Evolutionary conservation across 2,329 filamentous ascomycete genomes (phyloP).

Genomic region (Cryphonectria radicalis): DNA sequence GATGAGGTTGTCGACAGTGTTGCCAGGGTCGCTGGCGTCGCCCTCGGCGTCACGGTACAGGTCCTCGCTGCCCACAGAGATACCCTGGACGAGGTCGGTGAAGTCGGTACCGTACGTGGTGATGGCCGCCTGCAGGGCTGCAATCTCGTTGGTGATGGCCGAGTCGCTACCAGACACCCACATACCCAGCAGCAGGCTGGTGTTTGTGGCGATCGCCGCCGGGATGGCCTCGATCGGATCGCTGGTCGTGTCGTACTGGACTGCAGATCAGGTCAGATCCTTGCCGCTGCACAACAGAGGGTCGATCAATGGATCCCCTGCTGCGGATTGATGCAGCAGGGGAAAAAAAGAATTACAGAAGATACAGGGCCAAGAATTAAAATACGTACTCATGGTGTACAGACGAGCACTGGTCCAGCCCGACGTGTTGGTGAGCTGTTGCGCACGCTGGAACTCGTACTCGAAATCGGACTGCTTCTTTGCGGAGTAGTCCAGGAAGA

Average conservation of each 20-base stretch:
- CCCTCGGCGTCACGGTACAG: constrained; percentile 68
- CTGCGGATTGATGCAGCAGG: background rate
- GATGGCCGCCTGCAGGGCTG: constrained; percentile 61
- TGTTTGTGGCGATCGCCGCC: constrained; percentile 65
- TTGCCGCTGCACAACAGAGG: background rate
- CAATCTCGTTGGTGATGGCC: constrained; percentile 64
- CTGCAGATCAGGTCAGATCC: constrained; percentile 29
- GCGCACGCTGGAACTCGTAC: constrained; percentile 69
- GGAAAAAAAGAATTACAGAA: background rate
- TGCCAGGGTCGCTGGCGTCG: constrained; percentile 54
- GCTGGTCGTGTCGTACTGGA: constrained; percentile 66
- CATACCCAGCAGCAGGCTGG: constrained; percentile 64
- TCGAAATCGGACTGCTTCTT: constrained; percentile 70
- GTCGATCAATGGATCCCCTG: background rate
- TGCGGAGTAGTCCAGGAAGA: constrained; percentile 61
- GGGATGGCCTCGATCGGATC: constrained; percentile 83
- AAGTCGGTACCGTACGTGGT: constrained; percentile 53
- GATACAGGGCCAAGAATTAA: background rate
- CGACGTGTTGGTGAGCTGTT: constrained; percentile 64
- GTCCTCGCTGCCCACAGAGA: constrained; percentile 70
- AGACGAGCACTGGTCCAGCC: constrained; percentile 73
- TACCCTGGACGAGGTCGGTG: constrained; percentile 63
- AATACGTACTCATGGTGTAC: constrained; percentile 64
- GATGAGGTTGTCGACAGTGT: constrained; percentile 63
- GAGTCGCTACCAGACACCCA: constrained; percentile 64